phyloP scores from a whole-genome alignment of 768 basidiomycete genomes.

The Candolleomyces aberdarensis region DNA sequence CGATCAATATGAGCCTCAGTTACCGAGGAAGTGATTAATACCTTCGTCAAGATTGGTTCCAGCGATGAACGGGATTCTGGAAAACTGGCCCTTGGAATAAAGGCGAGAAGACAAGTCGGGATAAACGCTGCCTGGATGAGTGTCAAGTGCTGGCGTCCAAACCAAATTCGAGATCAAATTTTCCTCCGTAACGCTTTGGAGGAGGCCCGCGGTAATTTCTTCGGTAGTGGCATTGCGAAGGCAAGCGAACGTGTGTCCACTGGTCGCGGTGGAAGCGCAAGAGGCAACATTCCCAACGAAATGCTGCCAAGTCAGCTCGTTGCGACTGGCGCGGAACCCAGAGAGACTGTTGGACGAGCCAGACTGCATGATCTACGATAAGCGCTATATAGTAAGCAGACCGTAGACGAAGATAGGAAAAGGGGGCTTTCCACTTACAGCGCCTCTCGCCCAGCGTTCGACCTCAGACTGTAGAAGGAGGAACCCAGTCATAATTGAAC shows the following conservation, averaged over 20 bases:
- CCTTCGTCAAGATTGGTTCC: slow-evolving; percentile 43
- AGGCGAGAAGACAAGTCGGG: no score
- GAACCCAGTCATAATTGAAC: slow-evolving; percentile 19
- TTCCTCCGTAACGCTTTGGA: slow-evolving; percentile 9
- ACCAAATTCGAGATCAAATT: slow-evolving; percentile 18
- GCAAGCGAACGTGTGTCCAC: slow-evolving; percentile 34
- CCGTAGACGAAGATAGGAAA: background rate
- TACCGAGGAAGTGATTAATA: slow-evolving; percentile 15
- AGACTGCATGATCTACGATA: slow-evolving; percentile 37
- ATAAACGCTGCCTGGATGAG: no score
- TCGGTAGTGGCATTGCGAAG: slow-evolving; percentile 19
- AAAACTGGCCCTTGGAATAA: slow-evolving; percentile 14
- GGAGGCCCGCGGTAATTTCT: slow-evolving; percentile 21
- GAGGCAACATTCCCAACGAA: slow-evolving; percentile 35
- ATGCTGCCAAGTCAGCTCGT: slow-evolving; percentile 33
- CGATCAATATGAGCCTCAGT: background rate
- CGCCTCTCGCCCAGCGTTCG: slow-evolving; percentile 31
- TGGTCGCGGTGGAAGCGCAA: slow-evolving; percentile 23
- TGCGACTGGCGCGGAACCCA: slow-evolving; percentile 26
- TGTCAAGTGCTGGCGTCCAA: slow-evolving; percentile 14
- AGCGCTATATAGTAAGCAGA: no score
- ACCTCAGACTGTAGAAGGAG: slow-evolving; percentile 33
- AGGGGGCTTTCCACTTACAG: slow-evolving; percentile 10
- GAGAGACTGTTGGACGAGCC: slow-evolving; percentile 34
- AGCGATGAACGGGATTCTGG: slow-evolving; percentile 37